Evolutionary conservation across 2,329 filamentous ascomycete genomes (phyloP).

Genomic region (Aspergillus pseudoglaucus): DNA sequence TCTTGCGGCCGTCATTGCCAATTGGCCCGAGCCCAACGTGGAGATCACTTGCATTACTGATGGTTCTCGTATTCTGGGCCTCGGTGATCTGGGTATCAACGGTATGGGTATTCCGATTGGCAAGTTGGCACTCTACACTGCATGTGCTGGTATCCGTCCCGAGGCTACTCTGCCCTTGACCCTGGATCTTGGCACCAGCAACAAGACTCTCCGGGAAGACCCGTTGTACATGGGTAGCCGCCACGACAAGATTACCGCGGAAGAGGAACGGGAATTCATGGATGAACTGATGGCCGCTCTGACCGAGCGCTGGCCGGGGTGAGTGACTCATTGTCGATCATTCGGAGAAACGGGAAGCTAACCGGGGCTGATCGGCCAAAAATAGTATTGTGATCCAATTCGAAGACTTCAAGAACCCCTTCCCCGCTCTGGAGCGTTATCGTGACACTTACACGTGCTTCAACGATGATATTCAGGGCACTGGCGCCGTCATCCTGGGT

Average conservation of each 20-base stretch:
- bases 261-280: slow-evolving; percentile 83
- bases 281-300: slow-evolving; percentile 95
- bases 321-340: slow-evolving; percentile 46
- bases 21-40: slow-evolving; percentile 84
- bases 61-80: slow-evolving; percentile 81
- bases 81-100: slow-evolving; percentile 93
- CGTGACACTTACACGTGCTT: slow-evolving; percentile 87
- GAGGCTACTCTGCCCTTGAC: slow-evolving; percentile 57
- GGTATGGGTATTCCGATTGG: slow-evolving; percentile 97
- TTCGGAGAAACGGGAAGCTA: slow-evolving; percentile 14
- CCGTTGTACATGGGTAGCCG: slow-evolving; percentile 86
- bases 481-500: slow-evolving; percentile 86
- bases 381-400: slow-evolving; percentile 74
- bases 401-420: slow-evolving; percentile 97
- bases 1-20: slow-evolving; percentile 77
- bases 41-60: slow-evolving; percentile 97
- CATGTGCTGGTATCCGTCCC: slow-evolving; percentile 89
- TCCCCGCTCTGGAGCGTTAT: slow-evolving; percentile 87
- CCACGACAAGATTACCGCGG: slow-evolving; percentile 68
- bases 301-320: slow-evolving; percentile 67
- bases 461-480: slow-evolving; percentile 98
- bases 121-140: slow-evolving; percentile 91
- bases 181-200: slow-evolving; percentile 58
- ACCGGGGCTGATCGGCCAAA: slow-evolving; percentile 6
- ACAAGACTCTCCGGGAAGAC: slow-evolving; percentile 63